These are phyloP conservation scores for Rhodotorula sp. DNA, from an alignment of 1,284 basidiomycete species.

Conservation along the genomic window DNA sequence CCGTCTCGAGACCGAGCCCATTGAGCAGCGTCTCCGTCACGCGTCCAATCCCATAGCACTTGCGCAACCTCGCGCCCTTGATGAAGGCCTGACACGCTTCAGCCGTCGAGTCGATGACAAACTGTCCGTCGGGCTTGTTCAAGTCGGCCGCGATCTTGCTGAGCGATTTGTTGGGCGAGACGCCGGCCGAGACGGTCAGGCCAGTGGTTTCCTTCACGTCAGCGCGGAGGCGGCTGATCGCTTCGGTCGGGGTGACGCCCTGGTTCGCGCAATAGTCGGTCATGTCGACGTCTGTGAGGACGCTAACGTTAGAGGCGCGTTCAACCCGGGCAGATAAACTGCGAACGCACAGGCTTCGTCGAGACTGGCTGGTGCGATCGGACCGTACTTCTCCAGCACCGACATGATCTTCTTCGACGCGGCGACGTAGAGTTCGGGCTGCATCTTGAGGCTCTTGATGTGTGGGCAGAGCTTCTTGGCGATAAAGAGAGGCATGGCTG, in stretches of 20 bases:
- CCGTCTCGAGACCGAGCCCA: conserved; percentile 79
- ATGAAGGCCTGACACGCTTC: conserved; percentile 65
- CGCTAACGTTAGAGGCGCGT: too few relatives aligned
- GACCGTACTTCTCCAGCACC: conserved; percentile 40
- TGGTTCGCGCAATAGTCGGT: conserved; percentile 52
- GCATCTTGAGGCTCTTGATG: conserved; percentile 65
- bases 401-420: conserved; percentile 47
- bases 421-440: conserved; percentile 47
- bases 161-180: conserved; percentile 57
- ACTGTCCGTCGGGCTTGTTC: conserved; percentile 94
- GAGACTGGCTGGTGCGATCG: conserved; percentile 41
- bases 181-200: conserved; percentile 82
- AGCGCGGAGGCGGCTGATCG: conserved; percentile 72
- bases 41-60: conserved; percentile 48
- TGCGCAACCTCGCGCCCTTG: conserved; percentile 10
- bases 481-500: conserved; percentile 64
- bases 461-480: conserved; percentile 91
- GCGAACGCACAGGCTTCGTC: conserved; percentile 45
- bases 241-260: conserved; percentile 64
- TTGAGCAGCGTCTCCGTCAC: conserved; percentile 82
- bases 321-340: too few relatives aligned
- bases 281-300: conserved; percentile 24
- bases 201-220: conserved; percentile 69
- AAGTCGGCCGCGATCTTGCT: conserved; percentile 62
- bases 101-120: conserved; percentile 55